phyloP scores from a whole-genome alignment of 192 early-diverging fungal species.

The Entomortierella lignicola region DNA sequence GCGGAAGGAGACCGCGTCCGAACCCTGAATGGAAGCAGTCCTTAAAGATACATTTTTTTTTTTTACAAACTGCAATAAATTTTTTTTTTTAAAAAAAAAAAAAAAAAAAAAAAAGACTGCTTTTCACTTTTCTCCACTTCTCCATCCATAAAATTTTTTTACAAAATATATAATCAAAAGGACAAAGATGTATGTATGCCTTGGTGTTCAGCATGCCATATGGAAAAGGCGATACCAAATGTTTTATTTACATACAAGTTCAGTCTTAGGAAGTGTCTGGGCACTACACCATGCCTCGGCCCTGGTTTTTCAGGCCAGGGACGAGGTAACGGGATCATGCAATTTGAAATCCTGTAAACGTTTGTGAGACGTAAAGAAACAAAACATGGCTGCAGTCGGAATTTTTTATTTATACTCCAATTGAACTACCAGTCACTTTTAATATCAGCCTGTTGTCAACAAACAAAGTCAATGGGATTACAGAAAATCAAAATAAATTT shows the following conservation, averaged over 20 bases:
- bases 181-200: conserved; percentile 23
- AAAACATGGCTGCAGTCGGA: neutral
- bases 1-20: conserved; percentile 3
- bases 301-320: conserved; percentile 34
- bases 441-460: neutral
- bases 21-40: conserved; percentile 18
- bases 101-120: neutral
- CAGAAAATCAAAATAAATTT: neutral
- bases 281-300: conserved; percentile 33
- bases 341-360: conserved; percentile 49
- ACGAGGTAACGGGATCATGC: conserved; percentile 29
- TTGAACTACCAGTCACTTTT: neutral
- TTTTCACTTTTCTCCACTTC: no score
- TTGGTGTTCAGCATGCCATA: conserved; percentile 46
- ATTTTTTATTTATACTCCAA: neutral
- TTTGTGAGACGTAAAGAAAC: conserved; percentile 42
- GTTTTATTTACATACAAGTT: conserved; percentile 42
- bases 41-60: neutral
- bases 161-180: no score
- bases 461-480: neutral
- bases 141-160: no score
- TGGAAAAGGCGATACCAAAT: conserved; percentile 27
- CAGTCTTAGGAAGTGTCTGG: conserved; percentile 50
- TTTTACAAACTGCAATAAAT: neutral
- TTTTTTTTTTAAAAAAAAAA: neutral